Base-by-base conservation (phyloP, 768 basidiomycete species). In the Lactifluus rugatus region DNA sequence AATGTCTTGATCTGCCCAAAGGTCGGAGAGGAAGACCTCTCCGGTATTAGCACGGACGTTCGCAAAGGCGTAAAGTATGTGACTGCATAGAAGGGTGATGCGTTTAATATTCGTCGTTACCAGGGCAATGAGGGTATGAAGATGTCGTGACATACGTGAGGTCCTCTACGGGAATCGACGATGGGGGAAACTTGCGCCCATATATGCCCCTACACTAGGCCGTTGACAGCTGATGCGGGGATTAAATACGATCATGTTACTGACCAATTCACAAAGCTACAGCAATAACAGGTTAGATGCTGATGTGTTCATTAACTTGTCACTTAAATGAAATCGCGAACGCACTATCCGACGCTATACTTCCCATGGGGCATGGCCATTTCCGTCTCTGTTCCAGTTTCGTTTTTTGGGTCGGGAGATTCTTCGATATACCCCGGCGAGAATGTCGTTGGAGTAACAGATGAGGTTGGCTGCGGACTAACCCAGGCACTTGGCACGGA, bases 1-100 rank as follows among this genome's bases (percentile, higher is more conserved):
- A 47, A 98, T 98, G 69, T 98, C 92, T 66, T 94, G 82, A 75
- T 99, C 96, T 0, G 93, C 86, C 95, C 95, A 98, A 2, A 76
- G 70, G 65, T 99, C 96, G 37, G 92, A 94, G 53, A 98, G 72
- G 66, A 81, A 73, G 19, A 97, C 94, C 67, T 91, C 89, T 41
- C 95, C 95, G 0, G 84, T 79, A 58, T 91, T 89, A 19, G 84
- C 73, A 64, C 80, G 83, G 65, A 98, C 71, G 64, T 98, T 90
- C 19, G 91, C 96, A 65, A 98, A 98, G 2, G 93, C 90, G 67
- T 94, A 93, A 36, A 93, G 82, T 65, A 95, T 82, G 70, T 95
- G 93, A 25, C 87, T 90, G 62, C 7, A 14, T 39, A 16, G 46
- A 25, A 36, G 46, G 16, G 28, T 14, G 50, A 28, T 34, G 28